A percentile compares a stretch with the other conserved stretches of the same genome.
Evolutionary conservation across 1,139 yeast genomes (phyloP).

Genomic region (Geotrichum restrictum): DNA sequence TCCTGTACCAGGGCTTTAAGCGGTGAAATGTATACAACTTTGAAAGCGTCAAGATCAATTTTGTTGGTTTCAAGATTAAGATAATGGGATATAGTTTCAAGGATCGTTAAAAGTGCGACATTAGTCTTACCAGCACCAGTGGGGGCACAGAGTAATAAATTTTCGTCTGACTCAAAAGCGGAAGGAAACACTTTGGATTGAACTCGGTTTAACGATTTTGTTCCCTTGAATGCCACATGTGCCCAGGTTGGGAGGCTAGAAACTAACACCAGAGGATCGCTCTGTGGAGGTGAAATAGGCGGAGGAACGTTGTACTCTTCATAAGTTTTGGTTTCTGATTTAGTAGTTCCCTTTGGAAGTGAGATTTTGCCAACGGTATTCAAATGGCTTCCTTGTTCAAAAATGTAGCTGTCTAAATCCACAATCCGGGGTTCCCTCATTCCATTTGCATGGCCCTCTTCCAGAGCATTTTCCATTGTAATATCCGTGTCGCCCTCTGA

Average conservation of each 20-base stretch:
- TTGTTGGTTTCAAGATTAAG: slow-evolving; percentile 48
- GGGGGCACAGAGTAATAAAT: slow-evolving; percentile 87
- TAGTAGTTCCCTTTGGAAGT: slow-evolving; percentile 80
- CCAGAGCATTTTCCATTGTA: slow-evolving; percentile 27
- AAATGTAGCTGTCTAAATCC: slow-evolving; percentile 59
- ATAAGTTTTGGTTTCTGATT: slow-evolving; percentile 65
- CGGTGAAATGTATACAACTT: slow-evolving; percentile 89
- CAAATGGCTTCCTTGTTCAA: slow-evolving; percentile 69
- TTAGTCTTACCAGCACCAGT: slow-evolving; percentile 99
- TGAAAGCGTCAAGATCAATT: slow-evolving; percentile 55
- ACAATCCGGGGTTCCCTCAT: slow-evolving; percentile 51
- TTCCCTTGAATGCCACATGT: slow-evolving; percentile 61
- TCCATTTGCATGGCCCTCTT: slow-evolving; percentile 28
- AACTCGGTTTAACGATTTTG: slow-evolving; percentile 63
- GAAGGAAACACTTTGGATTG: slow-evolving; percentile 79
- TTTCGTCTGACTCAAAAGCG: slow-evolving; percentile 69
- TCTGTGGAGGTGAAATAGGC: slow-evolving; percentile 46
- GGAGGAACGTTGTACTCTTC: slow-evolving; percentile 90
- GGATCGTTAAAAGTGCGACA: slow-evolving; percentile 78
- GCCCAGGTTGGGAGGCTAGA: slow-evolving; percentile 78
- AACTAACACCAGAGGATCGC: slow-evolving; percentile 55
- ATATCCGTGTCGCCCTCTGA: slow-evolving; percentile 26
- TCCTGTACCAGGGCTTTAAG: slow-evolving; percentile 92
- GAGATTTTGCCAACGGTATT: slow-evolving; percentile 64
- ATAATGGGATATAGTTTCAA: slow-evolving; percentile 57